Evolutionary conservation across 805 yeast species (phyloP), one percentile per base, ranked within the genome.

Genomic region (Saccharomycopsis fibuligera): DNA sequence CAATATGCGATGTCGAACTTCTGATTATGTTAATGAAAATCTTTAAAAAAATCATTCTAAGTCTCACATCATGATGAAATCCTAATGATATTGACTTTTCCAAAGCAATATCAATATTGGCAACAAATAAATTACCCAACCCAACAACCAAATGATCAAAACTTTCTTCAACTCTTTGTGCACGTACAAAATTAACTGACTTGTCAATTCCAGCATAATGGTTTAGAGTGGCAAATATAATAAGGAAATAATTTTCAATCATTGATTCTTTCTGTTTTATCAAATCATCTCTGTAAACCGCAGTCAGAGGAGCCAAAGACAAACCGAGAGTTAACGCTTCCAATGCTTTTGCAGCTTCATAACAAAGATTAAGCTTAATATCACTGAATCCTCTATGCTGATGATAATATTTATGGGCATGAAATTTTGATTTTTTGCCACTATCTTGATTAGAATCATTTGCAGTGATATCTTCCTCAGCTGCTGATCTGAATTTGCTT

Each of bases 61-160:
- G 79, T 45, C 78, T 73, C n/a, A 66, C 63, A 59, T 84, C 84
- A 21, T 74, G 74, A 57, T 86, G 86, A 57, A 79, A 86, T 0
- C 95, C 93, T 60, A 87, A 72, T 0, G 93, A 87, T 10, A 87
- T 62, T 2, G 90, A 88, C 61, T 76, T 78, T 45, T 78, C 79
- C 57, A 88, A 67, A 5, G 96, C 95, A 23, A 85, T 80, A 47
- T 83, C 88, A 4, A 82, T 78, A 58, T 88, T 88, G 2, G 86
- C 73, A 56, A 76, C 79, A 41, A 88, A 68, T 41, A 88, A 62
- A 55, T 84, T 84, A 1, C 89, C 79, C 43, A 87, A 69, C 19
- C 86, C 79, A 21, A 69, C 67, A 46, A 86, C 76, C 12, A 82
- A 78, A 62, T 81, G 78, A 17, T 82, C 86, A 16, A 79, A 72